Evolutionary conservation across 2,329 filamentous ascomycete species (phyloP).

Genomic region (Sarocladium strictum): DNA sequence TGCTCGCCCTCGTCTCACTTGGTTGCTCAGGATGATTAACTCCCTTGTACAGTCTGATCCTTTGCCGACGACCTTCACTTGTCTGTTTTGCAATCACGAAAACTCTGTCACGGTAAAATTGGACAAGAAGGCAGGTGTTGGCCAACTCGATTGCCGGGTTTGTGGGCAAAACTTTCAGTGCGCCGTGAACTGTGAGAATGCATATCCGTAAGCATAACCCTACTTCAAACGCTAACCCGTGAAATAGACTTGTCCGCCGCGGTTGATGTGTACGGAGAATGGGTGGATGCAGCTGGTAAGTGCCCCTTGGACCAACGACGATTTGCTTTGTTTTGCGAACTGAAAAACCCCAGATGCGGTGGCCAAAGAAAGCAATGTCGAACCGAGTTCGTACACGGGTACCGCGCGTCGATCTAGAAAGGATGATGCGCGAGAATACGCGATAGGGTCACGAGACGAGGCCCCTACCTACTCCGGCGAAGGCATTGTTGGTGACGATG

Average conservation of each 20-base stretch:
- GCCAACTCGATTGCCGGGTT: constrained; percentile 81
- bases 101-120: constrained; percentile 86
- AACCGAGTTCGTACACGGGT: constrained; percentile 20
- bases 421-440: constrained; percentile 18
- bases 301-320: not conserved
- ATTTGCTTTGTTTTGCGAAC: constrained; percentile 13
- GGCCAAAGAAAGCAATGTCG: constrained; percentile 37
- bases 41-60: constrained; percentile 56
- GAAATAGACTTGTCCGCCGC: constrained; percentile 73
- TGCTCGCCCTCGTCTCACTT: constrained; percentile 11
- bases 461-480: constrained; percentile 47
- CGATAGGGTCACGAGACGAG: constrained; percentile 44
- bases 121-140: constrained; percentile 86
- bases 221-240: not conserved
- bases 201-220: not conserved
- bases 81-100: constrained; percentile 98
- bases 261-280: constrained; percentile 95
- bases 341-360: constrained; percentile 37
- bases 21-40: constrained; percentile 8
- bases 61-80: constrained; percentile 81
- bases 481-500: constrained; percentile 51
- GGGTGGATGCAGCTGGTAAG: constrained; percentile 79
- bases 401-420: constrained; percentile 17
- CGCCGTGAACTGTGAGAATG: constrained; percentile 73
- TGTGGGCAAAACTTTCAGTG: constrained; percentile 94